A percentile compares a stretch with the other conserved stretches of the same genome.
Evolutionary conservation across 208 protist genomes (phyloP).

Genomic region (Wallacemonas rigidus): DNA sequence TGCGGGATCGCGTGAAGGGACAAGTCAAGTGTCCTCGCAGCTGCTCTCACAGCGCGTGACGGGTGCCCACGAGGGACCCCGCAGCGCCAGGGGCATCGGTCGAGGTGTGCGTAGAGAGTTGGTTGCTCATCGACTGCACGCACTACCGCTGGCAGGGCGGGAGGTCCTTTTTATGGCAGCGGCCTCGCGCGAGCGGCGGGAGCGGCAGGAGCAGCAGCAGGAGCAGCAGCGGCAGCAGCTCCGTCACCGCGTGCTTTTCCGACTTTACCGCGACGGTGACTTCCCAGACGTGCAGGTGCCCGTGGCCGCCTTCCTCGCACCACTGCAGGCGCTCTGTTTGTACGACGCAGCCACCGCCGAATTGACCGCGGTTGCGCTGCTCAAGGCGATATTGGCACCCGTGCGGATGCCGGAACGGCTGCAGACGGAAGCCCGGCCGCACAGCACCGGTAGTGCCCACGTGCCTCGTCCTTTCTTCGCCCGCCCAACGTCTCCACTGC

Average conservation of each 20-base stretch:
- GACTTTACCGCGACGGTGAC: constrained; percentile 61
- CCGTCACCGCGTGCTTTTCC: constrained; percentile 29
- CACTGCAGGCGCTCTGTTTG: constrained; percentile 78
- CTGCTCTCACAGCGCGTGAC: constrained; percentile 18
- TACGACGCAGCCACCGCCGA: constrained; percentile 54
- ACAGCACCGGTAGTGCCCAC: neutral
- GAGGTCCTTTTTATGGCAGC: constrained; percentile 17
- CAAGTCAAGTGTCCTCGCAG: constrained; percentile 13
- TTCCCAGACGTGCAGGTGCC: constrained; percentile 86
- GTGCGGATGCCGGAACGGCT: too few species aligned
- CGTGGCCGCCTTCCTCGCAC: constrained; percentile 64
- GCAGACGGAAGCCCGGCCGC: neutral
- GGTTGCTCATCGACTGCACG: constrained; percentile 16
- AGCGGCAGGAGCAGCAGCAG: constrained; percentile 16
- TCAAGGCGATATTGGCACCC: neutral
- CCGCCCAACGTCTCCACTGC: neutral
- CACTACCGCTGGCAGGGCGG: constrained; percentile 13
- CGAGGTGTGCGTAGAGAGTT: neutral
- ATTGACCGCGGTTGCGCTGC: constrained; percentile 17
- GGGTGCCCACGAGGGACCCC: neutral
- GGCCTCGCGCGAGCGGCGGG: constrained; percentile 14
- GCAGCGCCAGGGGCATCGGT: neutral
- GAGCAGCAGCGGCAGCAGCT: constrained; percentile 14
- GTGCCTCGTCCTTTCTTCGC: neutral
- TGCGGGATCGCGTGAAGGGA: neutral